Evolutionary conservation across 352 stramenopile species (phyloP).

Genomic region (Globisporangium megalacanthum): DNA sequence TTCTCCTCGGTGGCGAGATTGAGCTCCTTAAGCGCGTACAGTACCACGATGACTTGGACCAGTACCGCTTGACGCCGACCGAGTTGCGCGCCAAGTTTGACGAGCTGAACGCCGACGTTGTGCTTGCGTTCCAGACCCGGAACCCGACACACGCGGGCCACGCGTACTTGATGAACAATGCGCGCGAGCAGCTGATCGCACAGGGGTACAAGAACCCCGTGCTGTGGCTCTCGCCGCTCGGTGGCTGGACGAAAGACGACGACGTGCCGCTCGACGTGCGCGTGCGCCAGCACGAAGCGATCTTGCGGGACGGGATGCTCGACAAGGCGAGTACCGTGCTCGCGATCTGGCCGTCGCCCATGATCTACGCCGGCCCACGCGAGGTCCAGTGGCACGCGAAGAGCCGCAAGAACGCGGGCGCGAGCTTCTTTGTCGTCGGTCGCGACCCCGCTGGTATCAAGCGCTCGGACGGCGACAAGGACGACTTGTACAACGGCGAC

Average conservation of each 20-base stretch:
- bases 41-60: slow-evolving; percentile 97
- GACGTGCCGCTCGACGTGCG: slow-evolving; percentile 97
- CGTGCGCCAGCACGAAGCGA: slow-evolving; percentile 95
- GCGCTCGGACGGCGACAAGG: slow-evolving; percentile 90
- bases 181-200: slow-evolving; percentile 90
- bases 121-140: slow-evolving; percentile 97
- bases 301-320: slow-evolving; percentile 91
- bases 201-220: slow-evolving; percentile 95
- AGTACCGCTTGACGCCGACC: slow-evolving; percentile 93
- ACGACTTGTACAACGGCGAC: slow-evolving; percentile 96
- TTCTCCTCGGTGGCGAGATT: slow-evolving; percentile 94
- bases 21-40: slow-evolving; percentile 93
- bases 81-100: slow-evolving; percentile 94
- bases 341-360: slow-evolving; percentile 97
- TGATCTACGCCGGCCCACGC: slow-evolving; percentile 98
- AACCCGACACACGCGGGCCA: slow-evolving; percentile 98
- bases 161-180: slow-evolving; percentile 97
- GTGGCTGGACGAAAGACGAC: slow-evolving; percentile 98
- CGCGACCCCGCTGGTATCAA: slow-evolving; percentile 98
- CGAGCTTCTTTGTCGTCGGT: slow-evolving; percentile 97
- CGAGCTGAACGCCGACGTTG: slow-evolving; percentile 93
- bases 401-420: slow-evolving; percentile 93
- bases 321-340: slow-evolving; percentile 97
- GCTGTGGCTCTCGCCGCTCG: slow-evolving; percentile 96
- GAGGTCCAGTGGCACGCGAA: slow-evolving; percentile 99